phyloP scores from a whole-genome alignment of 2,329 filamentous ascomycete species.

The Amauroascus verrucosus region DNA sequence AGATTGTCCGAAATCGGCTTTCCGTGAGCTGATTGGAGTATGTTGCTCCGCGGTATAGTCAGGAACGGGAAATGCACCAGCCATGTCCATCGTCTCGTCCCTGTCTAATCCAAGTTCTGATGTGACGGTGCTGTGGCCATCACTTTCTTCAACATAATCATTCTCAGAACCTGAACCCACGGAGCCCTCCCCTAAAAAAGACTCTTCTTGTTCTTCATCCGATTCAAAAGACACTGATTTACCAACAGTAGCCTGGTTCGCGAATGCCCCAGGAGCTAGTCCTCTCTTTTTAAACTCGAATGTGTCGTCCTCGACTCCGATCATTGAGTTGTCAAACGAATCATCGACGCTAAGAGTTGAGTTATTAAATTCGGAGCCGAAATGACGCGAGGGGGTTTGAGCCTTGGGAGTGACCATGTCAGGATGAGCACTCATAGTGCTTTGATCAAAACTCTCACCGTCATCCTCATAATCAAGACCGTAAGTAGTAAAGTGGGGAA shows the following conservation, averaged over 20 bases:
- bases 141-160: conserved; percentile 12
- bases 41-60: conserved; percentile 67
- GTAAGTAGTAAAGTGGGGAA: conserved; percentile 96
- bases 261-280: conserved; percentile 70
- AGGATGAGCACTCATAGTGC: conserved; percentile 42
- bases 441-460: conserved; percentile 39
- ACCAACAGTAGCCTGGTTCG: conserved; percentile 50
- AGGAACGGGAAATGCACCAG: conserved; percentile 64
- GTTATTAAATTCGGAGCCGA: conserved; percentile 29
- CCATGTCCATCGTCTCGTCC: conserved; percentile 72
- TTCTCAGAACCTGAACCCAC: conserved; percentile 62
- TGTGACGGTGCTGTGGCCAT: conserved; percentile 24
- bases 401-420: conserved; percentile 40
- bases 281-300: conserved; percentile 47
- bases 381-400: conserved; percentile 23
- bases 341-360: conserved; percentile 34
- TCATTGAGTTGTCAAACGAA: conserved; percentile 30
- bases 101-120: conserved; percentile 53
- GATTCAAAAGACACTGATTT: conserved; percentile 23
- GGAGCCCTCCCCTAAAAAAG: conserved; percentile 92
- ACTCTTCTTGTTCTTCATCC: conserved; percentile 46
- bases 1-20: conserved; percentile 15
- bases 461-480: conserved; percentile 75
- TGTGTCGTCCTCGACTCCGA: conserved; percentile 44
- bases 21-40: conserved; percentile 37